Conservation (phyloP, 2,329 filamentous ascomycete genomes). For the Neofusicoccum umdonicola region DNA sequence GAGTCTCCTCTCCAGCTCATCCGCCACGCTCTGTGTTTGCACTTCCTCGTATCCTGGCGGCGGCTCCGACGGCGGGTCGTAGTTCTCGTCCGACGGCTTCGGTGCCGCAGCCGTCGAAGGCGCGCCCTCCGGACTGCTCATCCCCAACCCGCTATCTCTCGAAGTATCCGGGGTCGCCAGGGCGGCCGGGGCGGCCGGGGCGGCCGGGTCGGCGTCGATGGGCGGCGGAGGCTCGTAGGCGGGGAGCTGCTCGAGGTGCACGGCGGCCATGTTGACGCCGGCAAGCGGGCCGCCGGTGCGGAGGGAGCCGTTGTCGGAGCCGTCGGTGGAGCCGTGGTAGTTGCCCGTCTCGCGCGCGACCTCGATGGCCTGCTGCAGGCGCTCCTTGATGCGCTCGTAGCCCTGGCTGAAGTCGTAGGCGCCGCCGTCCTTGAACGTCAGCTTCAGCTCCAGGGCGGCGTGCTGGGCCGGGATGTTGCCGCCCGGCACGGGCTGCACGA, state of each 20-base stretch:
- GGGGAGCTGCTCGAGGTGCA: conserved; percentile 83
- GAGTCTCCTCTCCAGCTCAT: conserved; percentile 62
- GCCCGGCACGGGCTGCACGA: conserved; percentile 75
- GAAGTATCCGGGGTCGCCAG: background rate
- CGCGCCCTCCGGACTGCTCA: conserved; percentile 9
- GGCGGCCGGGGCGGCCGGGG: background rate
- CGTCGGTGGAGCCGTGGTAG: conserved; percentile 39
- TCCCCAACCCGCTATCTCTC: conserved; percentile 16
- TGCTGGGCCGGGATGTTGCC: conserved; percentile 77
- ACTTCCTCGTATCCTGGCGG: conserved; percentile 91
- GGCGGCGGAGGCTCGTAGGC: conserved; percentile 65
- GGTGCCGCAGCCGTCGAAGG: background rate
- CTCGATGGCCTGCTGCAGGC: conserved; percentile 76
- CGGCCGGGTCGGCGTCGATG: background rate
- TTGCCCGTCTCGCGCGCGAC: conserved; percentile 64
- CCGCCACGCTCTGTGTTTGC: conserved; percentile 74
- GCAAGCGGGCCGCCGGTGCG: conserved; percentile 41
- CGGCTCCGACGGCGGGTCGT: conserved; percentile 65
- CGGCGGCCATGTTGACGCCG: conserved; percentile 58
- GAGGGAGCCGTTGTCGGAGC: conserved; percentile 31
- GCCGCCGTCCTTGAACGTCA: conserved; percentile 94
- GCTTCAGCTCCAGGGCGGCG: conserved; percentile 72
- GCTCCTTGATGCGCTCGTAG: conserved; percentile 82
- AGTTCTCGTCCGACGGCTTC: conserved; percentile 33
- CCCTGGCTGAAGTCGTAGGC: conserved; percentile 83